phyloP scores from a whole-genome alignment of 345 rosid genomes.

The Theobroma cacao region DNA sequence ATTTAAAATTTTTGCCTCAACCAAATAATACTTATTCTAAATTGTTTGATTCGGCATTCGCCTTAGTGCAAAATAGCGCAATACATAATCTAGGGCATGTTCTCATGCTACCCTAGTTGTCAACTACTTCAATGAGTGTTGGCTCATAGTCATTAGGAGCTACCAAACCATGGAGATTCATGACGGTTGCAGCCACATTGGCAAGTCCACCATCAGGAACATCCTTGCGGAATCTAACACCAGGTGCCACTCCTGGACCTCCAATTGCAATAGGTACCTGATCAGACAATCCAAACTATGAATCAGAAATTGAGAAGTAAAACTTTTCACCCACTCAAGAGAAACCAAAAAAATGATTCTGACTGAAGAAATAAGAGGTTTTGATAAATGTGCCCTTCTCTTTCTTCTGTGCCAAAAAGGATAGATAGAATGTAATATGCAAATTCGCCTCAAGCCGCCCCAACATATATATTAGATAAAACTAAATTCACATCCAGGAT shows the following conservation, averaged over 20 bases:
- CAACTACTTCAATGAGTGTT: conserved; percentile 75
- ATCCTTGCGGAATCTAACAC: conserved; percentile 71
- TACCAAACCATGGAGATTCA: conserved; percentile 86
- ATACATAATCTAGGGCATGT: neutral
- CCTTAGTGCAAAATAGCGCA: neutral
- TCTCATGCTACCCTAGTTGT: conserved; percentile 21
- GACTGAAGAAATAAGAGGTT: neutral
- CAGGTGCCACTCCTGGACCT: conserved; percentile 71
- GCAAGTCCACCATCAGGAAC: conserved; percentile 72
- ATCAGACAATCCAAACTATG: neutral
- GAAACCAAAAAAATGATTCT: neutral
- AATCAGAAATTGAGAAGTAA: neutral
- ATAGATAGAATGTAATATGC: neutral
- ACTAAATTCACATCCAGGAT: neutral
- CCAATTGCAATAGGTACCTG: conserved; percentile 98
- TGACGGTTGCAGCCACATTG: conserved; percentile 94
- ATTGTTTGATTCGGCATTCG: neutral
- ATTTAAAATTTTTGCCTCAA: neutral
- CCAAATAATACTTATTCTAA: neutral
- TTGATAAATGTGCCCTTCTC: neutral
- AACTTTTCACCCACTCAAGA: neutral
- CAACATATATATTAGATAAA: neutral
- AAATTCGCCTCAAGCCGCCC: neutral
- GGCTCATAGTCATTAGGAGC: conserved; percentile 87
- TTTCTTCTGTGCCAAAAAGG: neutral